Evolutionary conservation across 768 basidiomycete genomes (phyloP), one percentile per base, ranked within the genome.

Genomic region (Boletus tomentosulus): DNA sequence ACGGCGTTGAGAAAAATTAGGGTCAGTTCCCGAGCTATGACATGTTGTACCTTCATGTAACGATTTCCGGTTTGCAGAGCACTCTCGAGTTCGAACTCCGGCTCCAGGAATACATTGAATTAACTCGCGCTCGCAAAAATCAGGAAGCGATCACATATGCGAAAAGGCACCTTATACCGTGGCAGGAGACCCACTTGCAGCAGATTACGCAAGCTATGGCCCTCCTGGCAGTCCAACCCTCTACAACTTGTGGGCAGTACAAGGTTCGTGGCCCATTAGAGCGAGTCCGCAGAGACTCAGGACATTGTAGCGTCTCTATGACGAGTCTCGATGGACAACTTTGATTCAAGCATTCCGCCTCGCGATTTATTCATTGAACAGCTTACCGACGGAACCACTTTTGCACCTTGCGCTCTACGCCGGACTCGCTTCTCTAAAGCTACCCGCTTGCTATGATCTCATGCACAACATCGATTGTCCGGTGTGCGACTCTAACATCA

Each of bases 61-160:
- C 54, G 54, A 60, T 60, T 56, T 58, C 62, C 56, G 61, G 33
- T 51, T 48, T 52, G 44, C 70, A 98, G 94, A 93, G 88, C 73
- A 87, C 92, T 9, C 83, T 99, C 42, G 97, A 99, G 74, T 98
- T 98, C 70, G 89, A 94, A 60, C 83, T 99, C 45, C 85, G 97
- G 43, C 78, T 97, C 39, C 97, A 99, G 71, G 93, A 98, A 71
- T 98, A 88, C 68, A 94, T 98, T 65, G 97, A 99, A 71, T 79
- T 99, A 6, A 83, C 86, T 33, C 78, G 97, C 34, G 72, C 76
- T 4, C 69, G 83, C 34, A 84, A 85, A 66, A 76, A 73, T 10
- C 64, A 75, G 43, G 88, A 89, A 50, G 97, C 97, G 9, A 92
- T 98, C 57, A 76, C 81, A 1, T 97, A 98, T 71, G 78, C 81